Conservation (phyloP, 2,329 filamentous ascomycete genomes). For the Lecanoromycetidae sp. region DNA sequence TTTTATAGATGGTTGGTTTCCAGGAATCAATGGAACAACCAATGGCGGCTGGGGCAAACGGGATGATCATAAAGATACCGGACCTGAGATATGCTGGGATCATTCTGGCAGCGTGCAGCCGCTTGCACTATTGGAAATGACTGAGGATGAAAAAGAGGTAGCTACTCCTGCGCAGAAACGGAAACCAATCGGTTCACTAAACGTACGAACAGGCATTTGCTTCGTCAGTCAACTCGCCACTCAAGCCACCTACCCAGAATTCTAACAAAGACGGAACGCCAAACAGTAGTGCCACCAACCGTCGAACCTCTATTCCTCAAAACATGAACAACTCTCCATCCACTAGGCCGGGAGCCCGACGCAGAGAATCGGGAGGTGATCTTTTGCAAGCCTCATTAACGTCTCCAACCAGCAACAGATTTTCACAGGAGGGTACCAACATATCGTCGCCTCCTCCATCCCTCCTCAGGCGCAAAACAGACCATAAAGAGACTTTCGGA, state of each 20-base stretch:
- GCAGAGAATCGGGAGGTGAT: conserved; percentile 69
- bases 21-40: conserved; percentile 52
- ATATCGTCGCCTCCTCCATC: conserved; percentile 49
- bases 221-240: conserved; percentile 80
- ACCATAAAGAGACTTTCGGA: conserved; percentile 41
- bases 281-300: conserved; percentile 48
- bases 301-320: conserved; percentile 74
- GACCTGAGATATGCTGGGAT: conserved; percentile 91
- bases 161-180: conserved; percentile 6
- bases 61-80: conserved; percentile 63
- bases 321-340: conserved; percentile 58
- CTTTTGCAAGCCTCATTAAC: conserved; percentile 42
- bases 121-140: conserved; percentile 61
- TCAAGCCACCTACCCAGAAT: conserved; percentile 69
- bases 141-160: conserved; percentile 54
- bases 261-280: conserved; percentile 48
- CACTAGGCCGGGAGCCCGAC: conserved; percentile 61
- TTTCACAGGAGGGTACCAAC: conserved; percentile 40
- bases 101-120: conserved; percentile 56
- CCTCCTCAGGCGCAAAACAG: conserved; percentile 49
- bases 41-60: conserved; percentile 64
- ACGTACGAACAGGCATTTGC: conserved; percentile 53
- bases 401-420: conserved; percentile 34
- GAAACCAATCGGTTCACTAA: not conserved
- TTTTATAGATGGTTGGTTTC: conserved; percentile 68